A percentile compares a stretch with the other conserved stretches of the same genome.
These are phyloP conservation scores for Penicillium crustosum DNA, from an alignment of 2,329 filamentous ascomycete species.

Conservation along the genomic window DNA sequence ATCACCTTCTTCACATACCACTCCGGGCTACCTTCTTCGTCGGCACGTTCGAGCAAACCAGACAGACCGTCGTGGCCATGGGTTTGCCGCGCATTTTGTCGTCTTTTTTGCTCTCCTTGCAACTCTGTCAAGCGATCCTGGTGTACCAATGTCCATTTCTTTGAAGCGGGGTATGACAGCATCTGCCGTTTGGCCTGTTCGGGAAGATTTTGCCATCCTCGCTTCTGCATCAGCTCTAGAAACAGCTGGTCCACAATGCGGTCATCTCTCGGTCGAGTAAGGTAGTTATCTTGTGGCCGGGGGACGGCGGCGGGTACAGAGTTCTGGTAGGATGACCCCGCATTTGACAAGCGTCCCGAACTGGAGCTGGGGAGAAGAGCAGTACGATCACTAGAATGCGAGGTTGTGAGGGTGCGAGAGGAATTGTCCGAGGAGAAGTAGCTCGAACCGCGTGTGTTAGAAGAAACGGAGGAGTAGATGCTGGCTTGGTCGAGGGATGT, in stretches of 20 bases:
- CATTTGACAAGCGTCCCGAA: constrained; percentile 32
- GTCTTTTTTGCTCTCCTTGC: constrained; percentile 90
- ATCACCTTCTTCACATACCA: constrained; percentile 98
- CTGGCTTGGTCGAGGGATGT: constrained; percentile 65
- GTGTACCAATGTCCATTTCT: constrained; percentile 97
- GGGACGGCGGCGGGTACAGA: constrained; percentile 33
- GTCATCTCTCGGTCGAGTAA: constrained; percentile 55
- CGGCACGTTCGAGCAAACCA: constrained; percentile 73
- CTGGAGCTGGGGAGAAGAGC: constrained; percentile 27
- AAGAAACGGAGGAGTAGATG: constrained; percentile 61
- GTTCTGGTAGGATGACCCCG: constrained; percentile 32
- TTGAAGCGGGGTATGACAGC: constrained; percentile 88
- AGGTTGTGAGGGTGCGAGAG: constrained; percentile 44
- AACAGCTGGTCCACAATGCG: constrained; percentile 88
- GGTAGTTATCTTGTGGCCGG: constrained; percentile 36
- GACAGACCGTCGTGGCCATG: constrained; percentile 63
- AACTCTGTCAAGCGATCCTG: constrained; percentile 91
- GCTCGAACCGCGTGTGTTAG: constrained; percentile 57
- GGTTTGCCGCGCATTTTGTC: constrained; percentile 69
- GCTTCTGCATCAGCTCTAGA: constrained; percentile 90
- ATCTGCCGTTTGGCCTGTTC: constrained; percentile 94
- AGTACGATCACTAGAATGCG: constrained; percentile 38
- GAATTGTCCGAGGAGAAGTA: constrained; percentile 58
- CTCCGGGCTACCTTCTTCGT: constrained; percentile 94
- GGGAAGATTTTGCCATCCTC: constrained; percentile 94